phyloP scores from a whole-genome alignment of 2,329 filamentous ascomycete genomes.

The Pseudogymnoascus sp. region DNA sequence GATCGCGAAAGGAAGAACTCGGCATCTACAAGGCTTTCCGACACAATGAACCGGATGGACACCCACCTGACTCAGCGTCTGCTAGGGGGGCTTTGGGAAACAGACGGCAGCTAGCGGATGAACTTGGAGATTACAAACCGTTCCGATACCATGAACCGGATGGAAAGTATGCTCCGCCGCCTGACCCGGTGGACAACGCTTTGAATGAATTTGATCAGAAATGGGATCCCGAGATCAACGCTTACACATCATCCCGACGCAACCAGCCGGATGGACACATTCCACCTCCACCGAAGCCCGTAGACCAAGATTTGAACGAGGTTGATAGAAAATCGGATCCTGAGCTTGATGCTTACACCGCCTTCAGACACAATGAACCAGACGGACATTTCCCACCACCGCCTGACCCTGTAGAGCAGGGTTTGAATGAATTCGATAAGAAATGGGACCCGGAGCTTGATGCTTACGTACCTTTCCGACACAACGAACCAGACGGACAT shows the following conservation, averaged over 20 bases:
- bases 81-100: conserved; percentile 29
- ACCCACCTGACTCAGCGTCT: conserved; percentile 19
- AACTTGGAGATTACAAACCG: conserved; percentile 29
- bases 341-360: conserved; percentile 25
- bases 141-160: conserved; percentile 32
- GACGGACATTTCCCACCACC: conserved; percentile 29
- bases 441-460: conserved; percentile 11
- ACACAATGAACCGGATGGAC: conserved; percentile 23
- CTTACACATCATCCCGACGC: conserved; percentile 23
- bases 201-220: conserved; percentile 34
- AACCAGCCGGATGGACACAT: conserved; percentile 34
- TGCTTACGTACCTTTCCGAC: conserved; percentile 25
- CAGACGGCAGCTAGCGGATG: background rate
- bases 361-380: conserved; percentile 26
- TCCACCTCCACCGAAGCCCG: conserved; percentile 21
- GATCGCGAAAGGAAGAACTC: background rate
- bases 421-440: conserved; percentile 7
- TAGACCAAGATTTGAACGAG: conserved; percentile 29
- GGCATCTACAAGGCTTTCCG: conserved; percentile 31
- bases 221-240: background rate
- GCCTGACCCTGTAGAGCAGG: conserved; percentile 8
- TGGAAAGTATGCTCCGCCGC: conserved; percentile 26
- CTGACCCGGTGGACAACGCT: conserved; percentile 29
- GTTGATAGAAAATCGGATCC: background rate
- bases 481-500: conserved; percentile 23